These are phyloP conservation scores for Alternaria sp. DNA, from an alignment of 2,329 filamentous ascomycete genomes.

Conservation along the genomic window DNA sequence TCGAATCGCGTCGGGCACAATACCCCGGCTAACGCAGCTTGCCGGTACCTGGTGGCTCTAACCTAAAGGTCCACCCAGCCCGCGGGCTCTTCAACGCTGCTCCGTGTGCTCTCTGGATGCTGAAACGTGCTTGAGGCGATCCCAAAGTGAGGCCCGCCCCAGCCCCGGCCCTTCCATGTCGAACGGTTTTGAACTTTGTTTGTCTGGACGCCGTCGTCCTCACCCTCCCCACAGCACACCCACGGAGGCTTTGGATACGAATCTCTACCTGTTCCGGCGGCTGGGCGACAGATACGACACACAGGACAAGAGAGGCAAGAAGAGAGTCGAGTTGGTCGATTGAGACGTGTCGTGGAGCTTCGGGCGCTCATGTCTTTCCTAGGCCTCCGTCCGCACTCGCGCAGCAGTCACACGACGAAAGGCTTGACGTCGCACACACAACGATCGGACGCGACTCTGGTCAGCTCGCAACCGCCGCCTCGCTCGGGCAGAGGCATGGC, in stretches of 20 bases:
- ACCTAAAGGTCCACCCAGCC: constrained; percentile 35
- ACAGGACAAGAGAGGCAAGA: constrained; percentile 37
- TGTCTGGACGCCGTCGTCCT: constrained; percentile 36
- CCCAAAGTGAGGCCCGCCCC: constrained; percentile 40
- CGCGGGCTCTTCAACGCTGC: constrained; percentile 31
- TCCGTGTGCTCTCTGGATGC: constrained; percentile 41
- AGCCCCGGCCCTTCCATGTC: constrained; percentile 44
- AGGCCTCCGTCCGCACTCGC: constrained; percentile 48
- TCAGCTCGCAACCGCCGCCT: constrained; percentile 33
- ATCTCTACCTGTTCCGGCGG: constrained; percentile 44
- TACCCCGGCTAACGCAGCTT: constrained; percentile 29
- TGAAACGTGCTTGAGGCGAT: constrained; percentile 51
- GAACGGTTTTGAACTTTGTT: constrained; percentile 42
- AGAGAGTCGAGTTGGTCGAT: constrained; percentile 43
- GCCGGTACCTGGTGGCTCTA: constrained; percentile 34
- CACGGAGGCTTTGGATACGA: constrained; percentile 37
- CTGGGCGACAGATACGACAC: constrained; percentile 30
- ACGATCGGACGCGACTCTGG: constrained; percentile 33
- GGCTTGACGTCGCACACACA: constrained; percentile 26
- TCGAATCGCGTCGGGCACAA: constrained; percentile 30
- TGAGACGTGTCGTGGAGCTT: constrained; percentile 44
- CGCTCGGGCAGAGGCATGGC: constrained; percentile 58
- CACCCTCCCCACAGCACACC: constrained; percentile 27
- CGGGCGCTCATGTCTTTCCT: constrained; percentile 51
- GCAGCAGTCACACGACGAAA: constrained; percentile 37